Evolutionary conservation across 2,329 filamentous ascomycete genomes (phyloP), one percentile per base, ranked within the genome.

Genomic region (Stachybotrys echinatus): DNA sequence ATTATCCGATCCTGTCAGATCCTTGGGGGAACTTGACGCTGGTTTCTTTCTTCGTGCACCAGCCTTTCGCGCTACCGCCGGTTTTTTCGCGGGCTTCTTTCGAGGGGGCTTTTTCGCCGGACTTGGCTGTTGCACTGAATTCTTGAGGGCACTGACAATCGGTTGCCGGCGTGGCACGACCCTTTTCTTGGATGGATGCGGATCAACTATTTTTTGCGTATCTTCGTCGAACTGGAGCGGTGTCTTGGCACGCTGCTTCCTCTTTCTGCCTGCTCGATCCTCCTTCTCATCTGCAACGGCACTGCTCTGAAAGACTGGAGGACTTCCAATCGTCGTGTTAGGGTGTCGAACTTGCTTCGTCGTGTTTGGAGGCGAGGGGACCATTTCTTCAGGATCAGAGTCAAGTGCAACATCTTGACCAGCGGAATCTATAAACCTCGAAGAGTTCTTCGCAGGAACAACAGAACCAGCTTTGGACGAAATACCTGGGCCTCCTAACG

Each of bases 161-260:
- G 52, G 45, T 43, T 54, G 55, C 22, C 45, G 53, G 2, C 19
- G 14, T 8, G 48, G 23, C 2, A 49, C 44, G 2, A 12, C 42
- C 6, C 45, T 20, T 17, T 48, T 48, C 19, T 49, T 55, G 4
- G 43, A 42, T 21, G 8, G 37, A 6, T 49, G 47, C 5, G 42
- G 18, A 5, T 58, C 54, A 21, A 56, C 61, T 2, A 66, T 53
- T 6, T 58, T 52, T 12, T 64, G 59, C 6, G 61, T 69, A 1
- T 46, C n/a, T 8, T 61, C 55, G 46, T 71, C 61, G 14, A 71
- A 67, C 4, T 60, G 50, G 3, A 71, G 48, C 1, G 68, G 63
- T 1, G 62, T 49, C 43, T 71, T 71, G 1, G 66, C 56, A 21
- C 64, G 56, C 52, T 70, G 68, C 46, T 58, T 66, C n/a, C 57